A percentile compares a stretch with the other conserved stretches of the same genome.
These are phyloP conservation scores for Daedaleopsis nitida DNA, from an alignment of 768 basidiomycete genomes.

Conservation along the genomic window DNA sequence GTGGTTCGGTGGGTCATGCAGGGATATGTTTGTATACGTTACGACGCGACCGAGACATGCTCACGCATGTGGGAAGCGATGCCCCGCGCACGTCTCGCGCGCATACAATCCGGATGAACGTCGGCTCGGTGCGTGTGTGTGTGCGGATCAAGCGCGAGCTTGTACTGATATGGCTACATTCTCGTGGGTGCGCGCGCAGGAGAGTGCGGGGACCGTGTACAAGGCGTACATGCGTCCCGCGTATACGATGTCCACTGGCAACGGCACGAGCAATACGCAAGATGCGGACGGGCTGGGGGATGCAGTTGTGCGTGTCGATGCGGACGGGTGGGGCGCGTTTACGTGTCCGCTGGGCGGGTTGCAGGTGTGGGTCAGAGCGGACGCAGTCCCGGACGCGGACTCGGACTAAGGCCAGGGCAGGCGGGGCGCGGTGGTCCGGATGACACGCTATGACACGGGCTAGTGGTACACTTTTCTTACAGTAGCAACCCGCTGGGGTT, in stretches of 20 bases:
- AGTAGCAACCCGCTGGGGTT: too few relatives aligned
- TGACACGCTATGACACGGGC: too few relatives aligned
- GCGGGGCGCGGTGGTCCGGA: too few relatives aligned
- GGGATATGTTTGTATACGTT: neutral
- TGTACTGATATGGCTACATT: conserved; percentile 8
- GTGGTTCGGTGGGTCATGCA: neutral
- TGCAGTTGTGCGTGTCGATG: conserved; percentile 43
- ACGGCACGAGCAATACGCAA: too few relatives aligned
- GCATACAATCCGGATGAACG: conserved; percentile 58
- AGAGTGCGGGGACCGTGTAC: conserved; percentile 40
- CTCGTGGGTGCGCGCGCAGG: conserved; percentile 21
- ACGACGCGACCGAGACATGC: conserved; percentile 18
- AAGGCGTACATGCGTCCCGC: conserved; percentile 37
- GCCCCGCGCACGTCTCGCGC: conserved; percentile 28
- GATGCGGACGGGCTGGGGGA: conserved; percentile 31
- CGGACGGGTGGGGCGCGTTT: conserved; percentile 68
- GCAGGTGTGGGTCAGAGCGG: conserved; percentile 57
- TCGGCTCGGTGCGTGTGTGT: conserved; percentile 39
- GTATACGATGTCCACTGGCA: conserved; percentile 28
- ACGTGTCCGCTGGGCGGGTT: conserved; percentile 56
- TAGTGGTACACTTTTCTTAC: too few relatives aligned
- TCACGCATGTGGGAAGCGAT: conserved; percentile 35
- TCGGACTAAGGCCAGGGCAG: too few relatives aligned
- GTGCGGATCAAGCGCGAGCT: conserved; percentile 37
- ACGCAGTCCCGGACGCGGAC: neutral